Evolutionary conservation across 345 rosid genomes (phyloP).

Genomic region (Euphorbia pulcherrima): DNA sequence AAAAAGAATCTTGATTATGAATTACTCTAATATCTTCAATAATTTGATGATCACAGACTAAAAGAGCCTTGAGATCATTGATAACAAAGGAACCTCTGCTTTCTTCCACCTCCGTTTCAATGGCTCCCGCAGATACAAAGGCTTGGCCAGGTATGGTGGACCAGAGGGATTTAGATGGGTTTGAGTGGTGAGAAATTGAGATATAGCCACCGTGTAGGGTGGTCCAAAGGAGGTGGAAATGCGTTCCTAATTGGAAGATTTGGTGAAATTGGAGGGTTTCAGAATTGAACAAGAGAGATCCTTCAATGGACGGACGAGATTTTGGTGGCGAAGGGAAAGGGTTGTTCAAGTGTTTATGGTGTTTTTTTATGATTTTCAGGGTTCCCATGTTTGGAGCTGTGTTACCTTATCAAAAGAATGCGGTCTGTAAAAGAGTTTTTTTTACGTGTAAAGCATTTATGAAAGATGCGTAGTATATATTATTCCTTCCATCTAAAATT

Average conservation of each 20-base stretch:
- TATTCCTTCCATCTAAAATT: no score
- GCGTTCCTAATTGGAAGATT: slow-evolving; percentile 40
- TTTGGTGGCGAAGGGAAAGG: slow-evolving; percentile 53
- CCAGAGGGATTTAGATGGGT: slow-evolving; percentile 51
- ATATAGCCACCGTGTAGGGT: slow-evolving; percentile 40
- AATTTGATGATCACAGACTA: slow-evolving; percentile 49
- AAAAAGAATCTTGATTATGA: slow-evolving; percentile 15
- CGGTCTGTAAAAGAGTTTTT: no score
- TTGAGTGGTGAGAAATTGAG: slow-evolving; percentile 40
- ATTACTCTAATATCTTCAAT: slow-evolving; percentile 44
- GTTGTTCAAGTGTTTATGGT: slow-evolving; percentile 56
- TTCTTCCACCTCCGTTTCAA: slow-evolving; percentile 59
- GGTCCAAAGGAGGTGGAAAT: slow-evolving; percentile 56
- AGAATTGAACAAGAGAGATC: slow-evolving; percentile 35
- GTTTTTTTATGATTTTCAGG: slow-evolving; percentile 48
- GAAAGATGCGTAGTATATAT: no score
- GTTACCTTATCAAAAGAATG: no score
- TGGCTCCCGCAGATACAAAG: slow-evolving; percentile 58
- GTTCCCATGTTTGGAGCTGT: slow-evolving; percentile 26
- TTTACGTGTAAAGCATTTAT: no score
- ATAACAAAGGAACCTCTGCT: slow-evolving; percentile 63
- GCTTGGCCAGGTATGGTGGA: slow-evolving; percentile 53
- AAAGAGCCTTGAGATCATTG: slow-evolving; percentile 32
- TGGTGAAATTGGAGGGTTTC: slow-evolving; percentile 25
- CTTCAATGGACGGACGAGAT: slow-evolving; percentile 45